Evolutionary conservation across 495 filamentous ascomycete genomes (phyloP).

Genomic region (Lophiostoma macrostomum): DNA sequence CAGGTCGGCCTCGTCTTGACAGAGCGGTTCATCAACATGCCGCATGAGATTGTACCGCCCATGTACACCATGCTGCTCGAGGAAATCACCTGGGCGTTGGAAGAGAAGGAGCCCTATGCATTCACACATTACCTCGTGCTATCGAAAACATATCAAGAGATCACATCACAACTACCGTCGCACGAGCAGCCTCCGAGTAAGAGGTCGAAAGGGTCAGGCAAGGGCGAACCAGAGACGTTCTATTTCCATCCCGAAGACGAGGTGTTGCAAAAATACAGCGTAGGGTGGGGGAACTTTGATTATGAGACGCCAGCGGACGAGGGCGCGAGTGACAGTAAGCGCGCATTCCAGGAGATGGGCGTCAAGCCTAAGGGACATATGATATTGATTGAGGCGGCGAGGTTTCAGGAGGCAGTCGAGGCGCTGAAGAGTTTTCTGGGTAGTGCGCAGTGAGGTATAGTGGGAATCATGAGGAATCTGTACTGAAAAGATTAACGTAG

Average conservation of each 20-base stretch:
- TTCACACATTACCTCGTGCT: constrained; percentile 92
- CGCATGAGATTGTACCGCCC: constrained; percentile 82
- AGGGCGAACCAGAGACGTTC: constrained; percentile 51
- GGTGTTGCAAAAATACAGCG: constrained; percentile 69
- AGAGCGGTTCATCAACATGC: constrained; percentile 93
- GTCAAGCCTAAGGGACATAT: constrained; percentile 69
- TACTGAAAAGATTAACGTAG: neutral
- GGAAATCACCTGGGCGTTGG: constrained; percentile 84
- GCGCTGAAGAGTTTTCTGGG: constrained; percentile 36
- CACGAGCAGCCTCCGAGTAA: constrained; percentile 64
- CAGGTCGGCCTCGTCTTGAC: constrained; percentile 81
- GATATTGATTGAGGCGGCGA: constrained; percentile 44
- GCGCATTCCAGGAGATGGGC: constrained; percentile 90
- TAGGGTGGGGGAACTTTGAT: constrained; percentile 62
- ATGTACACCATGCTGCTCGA: constrained; percentile 96
- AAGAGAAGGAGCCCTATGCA: constrained; percentile 87
- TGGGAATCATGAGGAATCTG: neutral
- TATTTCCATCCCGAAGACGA: constrained; percentile 99
- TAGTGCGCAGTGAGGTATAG: constrained; percentile 13
- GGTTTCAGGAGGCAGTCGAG: constrained; percentile 49
- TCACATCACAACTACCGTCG: constrained; percentile 70
- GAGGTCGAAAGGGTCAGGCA: constrained; percentile 63
- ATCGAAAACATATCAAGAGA: constrained; percentile 85
- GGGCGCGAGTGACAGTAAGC: constrained; percentile 79
- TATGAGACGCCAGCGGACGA: constrained; percentile 76